Evolutionary conservation across 805 yeast genomes (phyloP).

Genomic region (Starmerella bacillaris): DNA sequence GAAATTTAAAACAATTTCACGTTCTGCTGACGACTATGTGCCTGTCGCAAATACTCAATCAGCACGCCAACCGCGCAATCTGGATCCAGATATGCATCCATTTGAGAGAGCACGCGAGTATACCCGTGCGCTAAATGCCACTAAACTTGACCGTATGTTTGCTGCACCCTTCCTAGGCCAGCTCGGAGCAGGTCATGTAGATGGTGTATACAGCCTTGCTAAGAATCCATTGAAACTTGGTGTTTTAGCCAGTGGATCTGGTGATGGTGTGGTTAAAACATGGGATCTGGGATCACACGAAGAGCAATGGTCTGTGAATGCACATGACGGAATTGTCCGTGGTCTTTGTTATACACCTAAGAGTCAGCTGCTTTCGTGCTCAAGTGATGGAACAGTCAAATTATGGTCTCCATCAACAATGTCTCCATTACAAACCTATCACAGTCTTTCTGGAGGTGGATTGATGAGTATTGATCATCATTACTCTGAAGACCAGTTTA

Average conservation of each 20-base stretch:
- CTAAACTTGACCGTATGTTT: slow-evolving; percentile 88
- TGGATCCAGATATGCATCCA: slow-evolving; percentile 89
- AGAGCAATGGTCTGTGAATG: slow-evolving; percentile 61
- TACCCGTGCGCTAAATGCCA: slow-evolving; percentile 83
- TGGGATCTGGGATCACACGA: slow-evolving; percentile 77
- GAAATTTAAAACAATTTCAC: slow-evolving; percentile 76
- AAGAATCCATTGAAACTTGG: slow-evolving; percentile 53
- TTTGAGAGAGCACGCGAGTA: slow-evolving; percentile 95
- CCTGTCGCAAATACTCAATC: slow-evolving; percentile 86
- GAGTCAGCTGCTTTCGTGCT: slow-evolving; percentile 57
- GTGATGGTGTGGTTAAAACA: slow-evolving; percentile 85
- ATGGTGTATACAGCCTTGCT: slow-evolving; percentile 79
- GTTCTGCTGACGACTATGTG: slow-evolving; percentile 81
- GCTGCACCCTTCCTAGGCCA: slow-evolving; percentile 96
- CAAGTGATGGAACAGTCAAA: slow-evolving; percentile 77
- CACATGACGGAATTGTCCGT: slow-evolving; percentile 76
- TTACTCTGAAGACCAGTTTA: slow-evolving; percentile 50
- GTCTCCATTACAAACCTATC: slow-evolving; percentile 43
- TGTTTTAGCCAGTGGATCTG: slow-evolving; percentile 77
- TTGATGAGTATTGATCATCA: slow-evolving; percentile 80
- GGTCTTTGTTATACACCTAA: slow-evolving; percentile 64
- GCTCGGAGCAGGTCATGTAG: slow-evolving; percentile 84
- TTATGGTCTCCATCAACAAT: slow-evolving; percentile 42
- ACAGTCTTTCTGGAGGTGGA: slow-evolving; percentile 51
- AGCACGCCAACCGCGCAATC: slow-evolving; percentile 67